Conservation (phyloP, 371 early-diverging fungal genomes). For the Dinochytrium kinnereticum region DNA sequence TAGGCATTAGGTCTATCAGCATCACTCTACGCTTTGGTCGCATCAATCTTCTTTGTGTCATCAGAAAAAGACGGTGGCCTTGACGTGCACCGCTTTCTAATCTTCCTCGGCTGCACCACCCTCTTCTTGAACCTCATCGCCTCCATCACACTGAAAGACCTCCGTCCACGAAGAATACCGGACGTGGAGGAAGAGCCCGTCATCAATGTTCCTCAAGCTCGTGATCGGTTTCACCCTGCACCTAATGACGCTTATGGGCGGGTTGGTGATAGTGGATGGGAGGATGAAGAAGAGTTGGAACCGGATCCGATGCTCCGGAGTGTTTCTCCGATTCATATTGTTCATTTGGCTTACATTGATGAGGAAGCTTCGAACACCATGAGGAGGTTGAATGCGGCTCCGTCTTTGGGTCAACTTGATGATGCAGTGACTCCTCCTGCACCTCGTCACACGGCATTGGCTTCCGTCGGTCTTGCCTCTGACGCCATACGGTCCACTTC, state of each 20-base stretch:
- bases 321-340: background rate
- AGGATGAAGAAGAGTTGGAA: too few species aligned
- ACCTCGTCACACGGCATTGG: too few species aligned
- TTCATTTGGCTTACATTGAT: background rate
- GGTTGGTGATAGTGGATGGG: too few species aligned
- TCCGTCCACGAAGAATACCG: background rate
- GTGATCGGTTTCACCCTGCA: background rate
- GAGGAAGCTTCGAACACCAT: background rate
- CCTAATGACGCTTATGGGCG: too few species aligned
- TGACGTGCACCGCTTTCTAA: background rate
- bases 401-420: too few species aligned
- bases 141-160: background rate
- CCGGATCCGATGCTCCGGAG: background rate
- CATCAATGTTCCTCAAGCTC: background rate
- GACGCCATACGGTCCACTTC: too few species aligned
- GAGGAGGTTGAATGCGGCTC: too few species aligned
- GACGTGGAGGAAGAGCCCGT: background rate
- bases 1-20: conserved; percentile 8
- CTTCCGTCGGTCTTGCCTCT: too few species aligned
- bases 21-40: background rate
- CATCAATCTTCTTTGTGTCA: background rate
- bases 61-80: background rate
- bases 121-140: background rate
- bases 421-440: too few species aligned
- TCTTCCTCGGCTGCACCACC: conserved; percentile 2